Base-by-base conservation (phyloP, 2,329 filamentous ascomycete genomes). In the Phaeosphaeriaceae sp. region DNA sequence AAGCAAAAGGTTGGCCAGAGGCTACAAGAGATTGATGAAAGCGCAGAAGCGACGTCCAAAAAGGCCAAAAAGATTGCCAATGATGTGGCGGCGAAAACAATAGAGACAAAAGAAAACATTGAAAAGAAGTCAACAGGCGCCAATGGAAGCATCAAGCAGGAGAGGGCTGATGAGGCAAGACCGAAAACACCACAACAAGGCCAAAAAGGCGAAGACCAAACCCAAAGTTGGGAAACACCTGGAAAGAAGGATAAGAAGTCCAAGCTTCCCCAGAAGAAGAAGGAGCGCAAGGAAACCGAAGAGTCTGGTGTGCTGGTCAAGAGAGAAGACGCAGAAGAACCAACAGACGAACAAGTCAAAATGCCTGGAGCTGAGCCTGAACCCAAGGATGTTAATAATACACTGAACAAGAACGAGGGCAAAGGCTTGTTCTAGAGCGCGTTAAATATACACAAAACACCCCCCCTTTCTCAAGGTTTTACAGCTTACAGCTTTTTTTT, bases 21-120 rank as follows among this genome's bases (percentile, higher is more conserved):
- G 33, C 56, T 72, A 12, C 60, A 70, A 29, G 54, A 68, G 39
- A 58, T 66, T 26, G 63, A 64, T 13, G 58, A 66, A 36, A 58
- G 54, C n/a, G 53, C 55, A 13, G 52, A 64, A 42, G 45, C 50
- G 16, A 56, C 54, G 2, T 52, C 48, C 42, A 52, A 67, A 48
- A 61, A 64, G 50, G 66, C 63, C 5, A 70, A 61, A 51, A 42
- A 61, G 38, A 35, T 63, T 28, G 65, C 61, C 1, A 66, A 62
- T 39, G 56, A 70, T 17, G 48, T 65, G 4, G 55, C 60, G 16
- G 46, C 51, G 18, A 63, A 60, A 37, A 56, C 58, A 6, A 42
- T 50, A 30, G 50, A 59, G 20, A 46, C 50, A n/a, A 55, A 53
- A 26, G 48, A 55, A 12, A 63, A 56, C 42, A 34, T 49, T 28